Evolutionary conservation across 345 rosid genomes (phyloP).

Genomic region (Populus davidiana): DNA sequence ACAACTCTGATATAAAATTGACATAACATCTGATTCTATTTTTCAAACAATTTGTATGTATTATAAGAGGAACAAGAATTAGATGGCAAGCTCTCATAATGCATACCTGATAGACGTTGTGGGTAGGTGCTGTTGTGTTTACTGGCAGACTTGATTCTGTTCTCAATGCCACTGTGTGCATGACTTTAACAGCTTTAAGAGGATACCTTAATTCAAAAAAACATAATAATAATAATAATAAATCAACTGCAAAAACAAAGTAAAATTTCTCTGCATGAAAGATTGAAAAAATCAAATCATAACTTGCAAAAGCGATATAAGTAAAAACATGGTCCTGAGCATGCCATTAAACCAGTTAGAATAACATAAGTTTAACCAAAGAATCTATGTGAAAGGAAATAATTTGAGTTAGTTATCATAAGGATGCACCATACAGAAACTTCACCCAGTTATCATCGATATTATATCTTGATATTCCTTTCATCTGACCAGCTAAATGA

Average conservation of each 20-base stretch:
- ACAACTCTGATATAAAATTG: background rate
- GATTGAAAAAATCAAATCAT: background rate
- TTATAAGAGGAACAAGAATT: background rate
- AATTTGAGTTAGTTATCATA: background rate
- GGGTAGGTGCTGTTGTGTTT: constrained; percentile 48
- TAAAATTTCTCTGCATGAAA: background rate
- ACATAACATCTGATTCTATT: background rate
- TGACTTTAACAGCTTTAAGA: constrained; percentile 84
- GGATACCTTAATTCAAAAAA: constrained; percentile 55
- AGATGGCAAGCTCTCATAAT: background rate
- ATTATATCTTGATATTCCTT: background rate
- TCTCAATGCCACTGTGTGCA: constrained; percentile 90
- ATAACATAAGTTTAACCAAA: background rate
- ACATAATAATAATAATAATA: background rate
- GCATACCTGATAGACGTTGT: constrained; percentile 56
- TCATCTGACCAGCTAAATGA: background rate
- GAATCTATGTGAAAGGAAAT: background rate
- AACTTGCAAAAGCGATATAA: background rate
- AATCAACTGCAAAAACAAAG: background rate
- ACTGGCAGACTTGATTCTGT: constrained; percentile 80
- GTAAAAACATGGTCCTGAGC: background rate
- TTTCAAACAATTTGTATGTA: background rate
- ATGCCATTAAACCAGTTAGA: background rate
- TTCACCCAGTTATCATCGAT: background rate
- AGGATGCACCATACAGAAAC: background rate